A percentile compares a stretch with the other conserved stretches of the same genome.
phyloP scores from a whole-genome alignment of 2,329 filamentous ascomycete genomes.

The Ceratocystis lukuohia region DNA sequence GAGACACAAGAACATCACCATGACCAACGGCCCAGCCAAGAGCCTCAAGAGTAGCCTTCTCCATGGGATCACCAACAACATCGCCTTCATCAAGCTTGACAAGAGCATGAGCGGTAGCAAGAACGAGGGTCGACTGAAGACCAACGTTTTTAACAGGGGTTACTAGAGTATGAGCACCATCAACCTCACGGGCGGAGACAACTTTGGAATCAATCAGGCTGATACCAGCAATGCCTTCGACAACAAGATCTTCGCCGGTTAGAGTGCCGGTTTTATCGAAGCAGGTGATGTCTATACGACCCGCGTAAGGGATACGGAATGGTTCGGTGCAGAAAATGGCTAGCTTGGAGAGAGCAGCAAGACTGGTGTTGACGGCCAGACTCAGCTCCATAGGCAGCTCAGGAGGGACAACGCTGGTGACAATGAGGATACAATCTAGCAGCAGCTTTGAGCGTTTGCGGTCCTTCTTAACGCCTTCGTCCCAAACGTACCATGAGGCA shows the following conservation, averaged over 20 bases:
- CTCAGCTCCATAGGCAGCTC: slow-evolving; percentile 97
- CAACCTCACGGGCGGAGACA: slow-evolving; percentile 51
- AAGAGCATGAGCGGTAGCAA: slow-evolving; percentile 87
- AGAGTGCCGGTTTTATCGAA: slow-evolving; percentile 98
- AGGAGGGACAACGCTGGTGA: slow-evolving; percentile 95
- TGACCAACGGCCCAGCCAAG: slow-evolving; percentile 87
- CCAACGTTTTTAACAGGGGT: slow-evolving; percentile 55
- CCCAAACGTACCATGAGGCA: slow-evolving; percentile 98
- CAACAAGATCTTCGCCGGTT: slow-evolving; percentile 90
- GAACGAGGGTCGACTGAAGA: slow-evolving; percentile 76
- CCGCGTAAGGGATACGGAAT: slow-evolving; percentile 93
- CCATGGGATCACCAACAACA: slow-evolving; percentile 96
- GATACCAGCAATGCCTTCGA: slow-evolving; percentile 89
- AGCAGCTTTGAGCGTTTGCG: slow-evolving; percentile 95
- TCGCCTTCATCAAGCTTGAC: slow-evolving; percentile 96
- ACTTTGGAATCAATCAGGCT: slow-evolving; percentile 51
- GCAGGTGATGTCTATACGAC: slow-evolving; percentile 88
- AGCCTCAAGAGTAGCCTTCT: slow-evolving; percentile 82
- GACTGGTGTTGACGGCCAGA: slow-evolving; percentile 91
- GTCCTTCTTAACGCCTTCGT: slow-evolving; percentile 85
- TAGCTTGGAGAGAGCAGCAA: slow-evolving; percentile 84
- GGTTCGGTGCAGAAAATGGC: slow-evolving; percentile 99
- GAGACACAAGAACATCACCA: slow-evolving; percentile 71
- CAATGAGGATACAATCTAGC: slow-evolving; percentile 91
- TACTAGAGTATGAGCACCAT: slow-evolving; percentile 73